Base-by-base conservation (phyloP, 2,329 filamentous ascomycete species). In the Lasiodiplodia sp. region DNA sequence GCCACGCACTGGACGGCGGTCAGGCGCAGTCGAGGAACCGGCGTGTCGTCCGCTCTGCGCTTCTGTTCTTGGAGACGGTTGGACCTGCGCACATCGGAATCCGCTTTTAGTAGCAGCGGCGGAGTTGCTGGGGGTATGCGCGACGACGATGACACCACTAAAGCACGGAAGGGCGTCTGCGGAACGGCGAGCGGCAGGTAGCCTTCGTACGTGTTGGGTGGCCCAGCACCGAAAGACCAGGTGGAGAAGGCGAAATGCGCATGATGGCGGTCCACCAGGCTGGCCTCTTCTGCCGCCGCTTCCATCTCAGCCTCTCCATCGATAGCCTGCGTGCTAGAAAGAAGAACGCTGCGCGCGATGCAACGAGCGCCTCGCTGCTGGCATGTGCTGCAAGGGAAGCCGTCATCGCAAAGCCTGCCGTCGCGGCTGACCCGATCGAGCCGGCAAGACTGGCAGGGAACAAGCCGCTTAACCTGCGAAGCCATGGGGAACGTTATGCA, bases 251-350 rank as follows among this genome's bases (percentile, higher is more conserved):
- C 11, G 31, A 38, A 38, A 5, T 21, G 2, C n/a, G 14, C 31
- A 28, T 18, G 47, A 23, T 16, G 6, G 57, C 38, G n/a, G 4
- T 34, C n/a, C 10, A 49, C 23, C 21, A 64, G 60, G 25, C 44
- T 16, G 38, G 57, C 37, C 23, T 64, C 31, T 18, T 52, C 44
- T 12, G 47, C 60, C 8, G 44, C 44, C 31, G 14, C 7, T 31
- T 52, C 11, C 44, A 64, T 52, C 47, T 52, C 31, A 2, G 47
- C 60, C 2, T 64, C 60, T 21, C 60, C 60, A 10, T 64, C 25
- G n/a, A 64, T 28, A 31, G 40, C 60, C 10, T 12, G 7, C 5
- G 3, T 12, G n/a, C 4, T 7, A 21, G 12, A 3, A 16, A 64
- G 44, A n/a, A 3, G 16, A 11, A 37, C 47, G 12, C 21, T 6